Conservation (phyloP, 2,329 filamentous ascomycete species). For the Aspergillus arachidicola region DNA sequence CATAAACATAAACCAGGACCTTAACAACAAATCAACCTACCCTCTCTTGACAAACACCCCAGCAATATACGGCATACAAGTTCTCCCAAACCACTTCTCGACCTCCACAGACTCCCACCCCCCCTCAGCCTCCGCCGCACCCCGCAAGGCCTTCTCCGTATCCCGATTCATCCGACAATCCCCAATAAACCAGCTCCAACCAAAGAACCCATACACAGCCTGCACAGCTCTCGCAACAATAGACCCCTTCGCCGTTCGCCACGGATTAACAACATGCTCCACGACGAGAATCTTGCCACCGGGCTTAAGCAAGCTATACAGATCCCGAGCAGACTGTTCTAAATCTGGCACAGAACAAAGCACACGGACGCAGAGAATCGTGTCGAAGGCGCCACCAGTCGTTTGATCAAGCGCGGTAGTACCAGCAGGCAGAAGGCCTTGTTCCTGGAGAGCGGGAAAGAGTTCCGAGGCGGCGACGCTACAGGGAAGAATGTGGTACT, state of each 20-base stretch:
- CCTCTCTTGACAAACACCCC: conserved; percentile 45
- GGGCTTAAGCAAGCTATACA: conserved; percentile 56
- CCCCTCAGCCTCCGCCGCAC: conserved; percentile 45
- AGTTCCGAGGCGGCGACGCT: conserved; percentile 52
- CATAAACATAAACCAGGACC: no score
- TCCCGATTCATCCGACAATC: conserved; percentile 55
- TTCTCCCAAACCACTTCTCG: conserved; percentile 42
- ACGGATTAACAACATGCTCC: conserved; percentile 59
- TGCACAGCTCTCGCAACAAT: conserved; percentile 51
- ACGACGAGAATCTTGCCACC: conserved; percentile 58
- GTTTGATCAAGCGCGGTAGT: conserved; percentile 10
- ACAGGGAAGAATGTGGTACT: conserved; percentile 54
- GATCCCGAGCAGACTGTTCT: conserved; percentile 46
- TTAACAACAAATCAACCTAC: neutral
- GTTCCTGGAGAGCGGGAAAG: conserved; percentile 47
- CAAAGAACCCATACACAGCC: conserved; percentile 46
- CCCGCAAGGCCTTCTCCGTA: conserved; percentile 48
- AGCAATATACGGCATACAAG: conserved; percentile 44
- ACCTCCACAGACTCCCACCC: conserved; percentile 55
- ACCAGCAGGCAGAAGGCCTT: conserved; percentile 38
- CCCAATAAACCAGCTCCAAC: conserved; percentile 57
- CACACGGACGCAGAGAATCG: conserved; percentile 57
- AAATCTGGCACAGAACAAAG: conserved; percentile 57
- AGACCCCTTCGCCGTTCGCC: conserved; percentile 50
- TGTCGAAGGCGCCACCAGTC: conserved; percentile 52